Percentiles rank a stretch among this genome's conserved stretches.
phyloP scores from a whole-genome alignment of 768 basidiomycete genomes.

The Tylopilus vinaceipallidus region DNA sequence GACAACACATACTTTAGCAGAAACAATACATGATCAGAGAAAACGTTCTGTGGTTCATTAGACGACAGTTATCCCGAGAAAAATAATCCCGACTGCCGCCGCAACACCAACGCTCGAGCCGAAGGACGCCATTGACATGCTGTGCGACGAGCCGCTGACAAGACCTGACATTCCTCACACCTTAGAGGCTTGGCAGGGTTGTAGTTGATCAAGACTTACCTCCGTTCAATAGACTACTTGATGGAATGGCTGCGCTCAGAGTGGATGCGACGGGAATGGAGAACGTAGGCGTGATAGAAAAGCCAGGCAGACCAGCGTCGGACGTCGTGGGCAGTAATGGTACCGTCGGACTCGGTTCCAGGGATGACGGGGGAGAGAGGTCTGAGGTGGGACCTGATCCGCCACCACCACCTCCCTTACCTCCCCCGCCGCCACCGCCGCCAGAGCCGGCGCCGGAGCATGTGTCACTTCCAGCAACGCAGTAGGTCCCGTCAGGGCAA shows the following conservation, averaged over 20 bases:
- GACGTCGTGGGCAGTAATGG: neutral
- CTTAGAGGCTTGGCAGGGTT: neutral
- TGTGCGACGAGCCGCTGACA: conserved; percentile 7
- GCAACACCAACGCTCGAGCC: conserved; percentile 6
- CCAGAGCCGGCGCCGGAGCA: conserved; percentile 1
- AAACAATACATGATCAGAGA: no score
- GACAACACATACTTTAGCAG: neutral
- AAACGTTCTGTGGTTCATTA: no score
- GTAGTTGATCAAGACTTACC: neutral
- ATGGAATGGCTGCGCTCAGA: neutral
- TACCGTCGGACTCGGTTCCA: neutral
- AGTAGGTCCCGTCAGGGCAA: conserved; percentile 14
- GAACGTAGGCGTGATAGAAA: no score
- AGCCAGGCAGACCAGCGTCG: no score
- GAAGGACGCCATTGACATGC: neutral
- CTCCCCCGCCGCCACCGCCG: neutral
- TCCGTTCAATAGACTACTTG: neutral
- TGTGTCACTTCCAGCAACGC: conserved; percentile 1
- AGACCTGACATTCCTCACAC: neutral
- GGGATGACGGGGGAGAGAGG: neutral
- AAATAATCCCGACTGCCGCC: conserved; percentile 3
- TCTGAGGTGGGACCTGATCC: neutral
- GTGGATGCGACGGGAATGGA: neutral
- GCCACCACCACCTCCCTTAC: conserved; percentile 3
- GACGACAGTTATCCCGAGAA: neutral